A percentile compares a stretch with the other conserved stretches of the same genome.
Conservation (phyloP, 805 yeast genomes). For the Suhomyces prunicola region DNA sequence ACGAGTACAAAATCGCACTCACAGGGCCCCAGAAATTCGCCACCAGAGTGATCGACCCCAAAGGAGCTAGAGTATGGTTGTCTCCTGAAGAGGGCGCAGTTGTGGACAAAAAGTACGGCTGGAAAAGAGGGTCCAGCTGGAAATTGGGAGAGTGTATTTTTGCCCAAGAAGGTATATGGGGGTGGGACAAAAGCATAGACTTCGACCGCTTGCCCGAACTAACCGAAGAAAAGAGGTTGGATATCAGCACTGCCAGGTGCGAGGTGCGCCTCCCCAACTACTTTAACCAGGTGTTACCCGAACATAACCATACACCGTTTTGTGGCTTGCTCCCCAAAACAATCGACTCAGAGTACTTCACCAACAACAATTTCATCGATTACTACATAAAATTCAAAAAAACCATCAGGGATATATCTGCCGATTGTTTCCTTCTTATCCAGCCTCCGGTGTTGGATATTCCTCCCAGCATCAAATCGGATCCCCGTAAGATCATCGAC, state of each 20-base stretch:
- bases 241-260: slow-evolving; percentile 17
- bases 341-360: slow-evolving; percentile 47
- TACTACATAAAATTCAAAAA: slow-evolving; percentile 52
- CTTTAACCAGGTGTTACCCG: slow-evolving; percentile 27
- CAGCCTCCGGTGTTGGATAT: slow-evolving; percentile 80
- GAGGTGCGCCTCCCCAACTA: slow-evolving; percentile 27
- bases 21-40: slow-evolving; percentile 76
- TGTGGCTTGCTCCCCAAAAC: slow-evolving; percentile 3
- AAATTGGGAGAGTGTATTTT: slow-evolving; percentile 71
- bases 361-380: slow-evolving; percentile 62
- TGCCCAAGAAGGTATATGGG: slow-evolving; percentile 82
- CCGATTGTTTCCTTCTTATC: slow-evolving; percentile 55
- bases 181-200: slow-evolving; percentile 27
- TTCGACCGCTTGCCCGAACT: slow-evolving; percentile 15
- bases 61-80: slow-evolving; percentile 71
- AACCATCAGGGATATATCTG: slow-evolving; percentile 43
- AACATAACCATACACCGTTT: slow-evolving; percentile 31
- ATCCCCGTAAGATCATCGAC: slow-evolving; percentile 51
- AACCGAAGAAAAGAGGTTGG: slow-evolving; percentile 30
- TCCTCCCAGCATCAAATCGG: slow-evolving; percentile 65
- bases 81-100: slow-evolving; percentile 35
- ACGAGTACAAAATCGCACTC: slow-evolving; percentile 63
- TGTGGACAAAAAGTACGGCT: slow-evolving; percentile 66
- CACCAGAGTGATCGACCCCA: slow-evolving; percentile 55
- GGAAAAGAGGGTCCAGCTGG: slow-evolving; percentile 67